Percentiles rank a stretch among this genome's conserved stretches.
phyloP scores from a whole-genome alignment of 1,139 yeast species.

The Blastobotrys elegans region DNA sequence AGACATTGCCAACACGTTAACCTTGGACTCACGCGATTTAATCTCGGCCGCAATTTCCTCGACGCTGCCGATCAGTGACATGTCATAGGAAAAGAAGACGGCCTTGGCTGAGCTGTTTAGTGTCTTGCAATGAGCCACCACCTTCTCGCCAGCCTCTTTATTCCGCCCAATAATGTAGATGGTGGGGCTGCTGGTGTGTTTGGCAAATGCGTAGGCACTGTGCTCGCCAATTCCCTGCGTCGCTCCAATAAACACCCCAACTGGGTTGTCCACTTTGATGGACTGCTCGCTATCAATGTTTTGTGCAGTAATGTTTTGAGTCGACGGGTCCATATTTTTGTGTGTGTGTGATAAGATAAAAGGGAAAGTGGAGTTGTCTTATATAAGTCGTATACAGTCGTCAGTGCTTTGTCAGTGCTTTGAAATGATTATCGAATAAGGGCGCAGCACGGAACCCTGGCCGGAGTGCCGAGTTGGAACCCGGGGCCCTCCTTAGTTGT shows the following conservation, averaged over 20 bases:
- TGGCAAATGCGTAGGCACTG: neutral
- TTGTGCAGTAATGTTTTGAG: neutral
- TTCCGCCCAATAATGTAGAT: conserved; percentile 26
- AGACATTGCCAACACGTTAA: conserved; percentile 26
- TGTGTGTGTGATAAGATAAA: too few relatives aligned
- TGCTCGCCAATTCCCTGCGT: neutral
- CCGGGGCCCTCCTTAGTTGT: too few relatives aligned
- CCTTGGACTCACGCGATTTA: conserved; percentile 23
- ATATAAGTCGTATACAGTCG: too few relatives aligned
- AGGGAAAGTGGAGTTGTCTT: too few relatives aligned
- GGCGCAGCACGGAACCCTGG: too few relatives aligned
- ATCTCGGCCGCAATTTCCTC: conserved; percentile 22
- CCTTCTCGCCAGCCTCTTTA: conserved; percentile 22
- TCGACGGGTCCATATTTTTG: neutral
- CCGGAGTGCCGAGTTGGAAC: too few relatives aligned
- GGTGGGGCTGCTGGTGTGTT: conserved; percentile 16
- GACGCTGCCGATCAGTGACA: conserved; percentile 24
- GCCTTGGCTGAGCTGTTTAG: conserved; percentile 15
- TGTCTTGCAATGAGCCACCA: conserved; percentile 20
- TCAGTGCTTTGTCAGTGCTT: too few relatives aligned
- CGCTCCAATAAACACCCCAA: neutral
- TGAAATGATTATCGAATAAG: too few relatives aligned
- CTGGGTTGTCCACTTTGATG: too few relatives aligned
- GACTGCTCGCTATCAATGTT: neutral
- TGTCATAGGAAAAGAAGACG: conserved; percentile 26